Conservation (phyloP, 805 yeast species). For the Alloascoidea africana region DNA sequence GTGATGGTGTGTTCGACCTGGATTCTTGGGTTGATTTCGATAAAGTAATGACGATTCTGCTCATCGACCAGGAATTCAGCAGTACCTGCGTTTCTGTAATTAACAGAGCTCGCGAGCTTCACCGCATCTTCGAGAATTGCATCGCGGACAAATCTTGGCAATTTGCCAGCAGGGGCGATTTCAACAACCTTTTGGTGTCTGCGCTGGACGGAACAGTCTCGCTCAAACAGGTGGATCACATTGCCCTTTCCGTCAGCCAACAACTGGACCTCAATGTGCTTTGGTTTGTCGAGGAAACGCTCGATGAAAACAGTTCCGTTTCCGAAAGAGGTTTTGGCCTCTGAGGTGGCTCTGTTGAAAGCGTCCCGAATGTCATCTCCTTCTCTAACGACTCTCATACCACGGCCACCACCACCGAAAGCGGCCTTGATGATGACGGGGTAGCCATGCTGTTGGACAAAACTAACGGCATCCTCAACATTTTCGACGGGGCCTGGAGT, state of each 20-base stretch:
- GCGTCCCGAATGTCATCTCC: conserved; percentile 31
- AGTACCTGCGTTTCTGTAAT: conserved; percentile 43
- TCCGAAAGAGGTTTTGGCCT: conserved; percentile 39
- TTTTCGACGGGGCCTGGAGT: conserved; percentile 73
- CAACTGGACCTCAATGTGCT: conserved; percentile 42
- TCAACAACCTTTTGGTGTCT: conserved; percentile 41
- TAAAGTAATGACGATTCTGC: conserved; percentile 35
- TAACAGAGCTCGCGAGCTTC: conserved; percentile 30
- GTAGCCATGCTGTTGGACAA: conserved; percentile 56
- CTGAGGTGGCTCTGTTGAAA: conserved; percentile 36
- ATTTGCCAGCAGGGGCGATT: conserved; percentile 42
- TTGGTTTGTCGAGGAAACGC: conserved; percentile 36
- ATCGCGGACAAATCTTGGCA: conserved; percentile 29
- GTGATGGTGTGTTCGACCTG: conserved; percentile 47
- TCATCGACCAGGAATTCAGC: conserved; percentile 40
- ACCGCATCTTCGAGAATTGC: conserved; percentile 33
- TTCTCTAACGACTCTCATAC: conserved; percentile 35
- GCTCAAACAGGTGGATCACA: conserved; percentile 40
- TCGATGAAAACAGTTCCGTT: conserved; percentile 38
- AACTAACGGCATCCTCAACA: conserved; percentile 47
- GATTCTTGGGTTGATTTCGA: conserved; percentile 42
- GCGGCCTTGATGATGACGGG: conserved; percentile 47
- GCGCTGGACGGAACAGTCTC: conserved; percentile 43
- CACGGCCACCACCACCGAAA: conserved; percentile 47
- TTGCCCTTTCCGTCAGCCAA: conserved; percentile 38